Percentiles rank a stretch among this genome's conserved stretches.
Evolutionary conservation across 2,329 filamentous ascomycete genomes (phyloP).

Genomic region (Nigrograna mackinnonii): DNA sequence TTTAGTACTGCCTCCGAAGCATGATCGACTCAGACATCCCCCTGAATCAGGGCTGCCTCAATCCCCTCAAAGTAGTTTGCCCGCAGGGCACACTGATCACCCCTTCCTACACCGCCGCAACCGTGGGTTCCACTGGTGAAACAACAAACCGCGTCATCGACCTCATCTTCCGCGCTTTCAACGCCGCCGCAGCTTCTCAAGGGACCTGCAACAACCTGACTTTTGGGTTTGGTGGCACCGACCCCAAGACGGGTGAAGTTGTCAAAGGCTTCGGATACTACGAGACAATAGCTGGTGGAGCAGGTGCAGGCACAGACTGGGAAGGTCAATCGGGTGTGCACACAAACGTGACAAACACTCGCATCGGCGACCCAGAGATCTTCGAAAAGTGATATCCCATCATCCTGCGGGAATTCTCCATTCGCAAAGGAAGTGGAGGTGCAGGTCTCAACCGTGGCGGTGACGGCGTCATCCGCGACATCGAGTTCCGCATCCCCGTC

Average conservation of each 20-base stretch:
- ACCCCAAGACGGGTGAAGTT: slow-evolving; percentile 15
- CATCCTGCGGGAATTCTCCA: slow-evolving; percentile 34
- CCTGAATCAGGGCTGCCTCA: slow-evolving; percentile 37
- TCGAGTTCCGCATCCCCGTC: slow-evolving; percentile 30
- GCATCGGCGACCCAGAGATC: slow-evolving; percentile 40
- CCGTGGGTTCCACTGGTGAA: slow-evolving; percentile 31
- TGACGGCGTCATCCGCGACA: slow-evolving; percentile 31
- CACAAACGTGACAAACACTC: slow-evolving; percentile 42
- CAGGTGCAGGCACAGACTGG: slow-evolving; percentile 35
- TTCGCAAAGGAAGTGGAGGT: slow-evolving; percentile 33
- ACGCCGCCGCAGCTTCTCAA: slow-evolving; percentile 30
- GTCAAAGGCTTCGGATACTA: slow-evolving; percentile 34
- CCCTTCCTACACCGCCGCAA: slow-evolving; percentile 26
- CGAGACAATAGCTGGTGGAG: slow-evolving; percentile 42
- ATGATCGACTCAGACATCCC: slow-evolving; percentile 36
- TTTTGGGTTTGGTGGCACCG: slow-evolving; percentile 29
- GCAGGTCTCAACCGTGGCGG: slow-evolving; percentile 30
- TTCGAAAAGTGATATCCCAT: slow-evolving; percentile 40
- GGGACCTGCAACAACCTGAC: slow-evolving; percentile 34
- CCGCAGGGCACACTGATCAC: slow-evolving; percentile 31
- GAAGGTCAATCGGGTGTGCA: slow-evolving; percentile 37
- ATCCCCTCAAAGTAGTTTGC: slow-evolving; percentile 24
- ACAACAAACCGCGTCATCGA: slow-evolving; percentile 36
- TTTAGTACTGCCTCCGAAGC: slow-evolving; percentile 30
- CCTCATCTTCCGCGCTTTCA: slow-evolving; percentile 33